Percentiles rank a stretch among this genome's conserved stretches.
Conservation (phyloP, 495 filamentous ascomycete genomes). For the Trichocladium antarcticum region DNA sequence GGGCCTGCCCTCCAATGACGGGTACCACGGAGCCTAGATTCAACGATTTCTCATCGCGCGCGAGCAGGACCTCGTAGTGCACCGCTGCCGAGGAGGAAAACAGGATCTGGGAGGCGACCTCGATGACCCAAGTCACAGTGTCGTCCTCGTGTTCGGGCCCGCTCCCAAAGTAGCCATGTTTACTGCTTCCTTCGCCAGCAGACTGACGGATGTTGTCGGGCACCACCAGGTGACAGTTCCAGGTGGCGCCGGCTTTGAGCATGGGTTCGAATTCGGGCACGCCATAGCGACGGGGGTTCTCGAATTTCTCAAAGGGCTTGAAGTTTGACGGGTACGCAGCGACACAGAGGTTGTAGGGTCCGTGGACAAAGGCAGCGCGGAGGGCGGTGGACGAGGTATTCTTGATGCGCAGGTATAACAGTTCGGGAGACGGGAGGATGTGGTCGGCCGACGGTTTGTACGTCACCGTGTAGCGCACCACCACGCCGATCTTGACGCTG, state of each 20-base stretch:
- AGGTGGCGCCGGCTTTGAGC: constrained; percentile 83
- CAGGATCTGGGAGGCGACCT: constrained; percentile 82
- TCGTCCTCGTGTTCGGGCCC: constrained; percentile 30
- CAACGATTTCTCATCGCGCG: constrained; percentile 72
- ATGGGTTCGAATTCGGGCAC: constrained; percentile 87
- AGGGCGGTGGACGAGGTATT: constrained; percentile 86
- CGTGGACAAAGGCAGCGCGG: constrained; percentile 90
- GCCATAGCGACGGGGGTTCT: constrained; percentile 49
- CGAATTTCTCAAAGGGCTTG: constrained; percentile 62
- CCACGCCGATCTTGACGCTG: constrained; percentile 83
- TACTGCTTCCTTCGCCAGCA: constrained; percentile 23
- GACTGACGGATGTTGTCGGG: constrained; percentile 53
- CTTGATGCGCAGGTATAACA: constrained; percentile 73
- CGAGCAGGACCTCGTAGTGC: constrained; percentile 79
- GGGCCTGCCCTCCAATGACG: constrained; percentile 32
- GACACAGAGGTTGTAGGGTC: constrained; percentile 82
- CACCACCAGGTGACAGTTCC: constrained; percentile 64
- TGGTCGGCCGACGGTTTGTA: constrained; percentile 84
- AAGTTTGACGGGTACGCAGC: constrained; percentile 72
- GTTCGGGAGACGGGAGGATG: constrained; percentile 68
- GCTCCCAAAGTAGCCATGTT: constrained; percentile 28
- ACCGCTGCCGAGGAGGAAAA: constrained; percentile 83
- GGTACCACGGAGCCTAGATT: constrained; percentile 50
- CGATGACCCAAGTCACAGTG: constrained; percentile 76
- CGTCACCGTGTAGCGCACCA: constrained; percentile 82